A percentile compares a stretch with the other conserved stretches of the same genome.
Evolutionary conservation across 768 basidiomycete genomes (phyloP).

Genomic region (Mycena sanguinolenta): DNA sequence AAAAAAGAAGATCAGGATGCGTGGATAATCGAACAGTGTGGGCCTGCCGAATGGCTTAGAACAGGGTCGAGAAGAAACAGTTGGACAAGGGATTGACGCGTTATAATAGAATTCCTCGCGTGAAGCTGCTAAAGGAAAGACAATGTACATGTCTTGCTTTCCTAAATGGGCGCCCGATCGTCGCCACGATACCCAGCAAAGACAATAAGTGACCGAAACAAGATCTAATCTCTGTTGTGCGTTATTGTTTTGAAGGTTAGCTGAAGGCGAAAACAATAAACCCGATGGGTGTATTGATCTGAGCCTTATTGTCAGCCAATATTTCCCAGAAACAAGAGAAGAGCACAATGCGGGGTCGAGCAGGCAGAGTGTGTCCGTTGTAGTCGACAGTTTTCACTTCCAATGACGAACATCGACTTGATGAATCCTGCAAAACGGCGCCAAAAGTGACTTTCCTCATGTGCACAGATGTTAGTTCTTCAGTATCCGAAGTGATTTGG

Average conservation of each 20-base stretch:
- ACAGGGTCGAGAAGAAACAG: constrained; percentile 22
- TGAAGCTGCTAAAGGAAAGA: background rate
- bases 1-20: constrained; percentile 16
- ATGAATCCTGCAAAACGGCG: too few relatives aligned
- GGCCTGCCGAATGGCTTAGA: constrained; percentile 10
- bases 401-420: background rate
- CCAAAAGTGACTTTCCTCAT: too few relatives aligned
- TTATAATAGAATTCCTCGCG: constrained; percentile 18
- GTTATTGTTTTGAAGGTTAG: constrained; percentile 23
- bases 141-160: constrained; percentile 7
- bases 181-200: constrained; percentile 9
- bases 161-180: constrained; percentile 30
- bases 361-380: background rate
- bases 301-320: constrained; percentile 23
- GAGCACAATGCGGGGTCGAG: background rate
- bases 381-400: background rate
- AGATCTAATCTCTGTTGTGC: constrained; percentile 20
- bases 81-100: constrained; percentile 4
- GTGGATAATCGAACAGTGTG: background rate
- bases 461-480: background rate
- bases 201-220: constrained; percentile 26
- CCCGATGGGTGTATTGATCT: constrained; percentile 23
- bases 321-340: constrained; percentile 8
- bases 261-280: constrained; percentile 27
- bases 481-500: background rate